These are phyloP conservation scores for Smithsoniella earleae DNA, from an alignment of 163 green algal genomes.

Conservation along the genomic window DNA sequence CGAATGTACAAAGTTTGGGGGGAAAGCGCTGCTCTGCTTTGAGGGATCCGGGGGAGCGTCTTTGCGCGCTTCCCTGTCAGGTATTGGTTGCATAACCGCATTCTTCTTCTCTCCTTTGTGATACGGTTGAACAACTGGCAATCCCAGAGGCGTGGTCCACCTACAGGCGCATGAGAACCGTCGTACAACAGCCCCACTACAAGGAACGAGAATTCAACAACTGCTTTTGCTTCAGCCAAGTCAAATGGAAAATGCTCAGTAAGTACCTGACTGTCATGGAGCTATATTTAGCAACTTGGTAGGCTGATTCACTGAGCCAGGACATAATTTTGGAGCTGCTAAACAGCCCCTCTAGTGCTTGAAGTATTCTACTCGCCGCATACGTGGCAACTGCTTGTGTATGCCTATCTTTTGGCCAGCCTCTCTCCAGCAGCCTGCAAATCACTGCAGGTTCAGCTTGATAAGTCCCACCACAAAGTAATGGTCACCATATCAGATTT, in stretches of 20 bases:
- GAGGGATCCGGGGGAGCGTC: slow-evolving; percentile 39
- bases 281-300: slow-evolving; percentile 42
- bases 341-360: slow-evolving; percentile 77
- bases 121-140: slow-evolving; percentile 93
- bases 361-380: slow-evolving; percentile 58
- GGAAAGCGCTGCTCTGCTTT: slow-evolving; percentile 85
- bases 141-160: slow-evolving; percentile 83
- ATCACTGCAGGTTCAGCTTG: too few species aligned
- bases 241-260: too few species aligned
- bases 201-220: too few species aligned
- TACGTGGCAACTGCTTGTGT: slow-evolving; percentile 39
- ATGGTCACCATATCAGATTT: too few species aligned
- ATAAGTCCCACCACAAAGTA: too few species aligned
- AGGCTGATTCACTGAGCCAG: slow-evolving; percentile 78
- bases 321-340: slow-evolving; percentile 72
- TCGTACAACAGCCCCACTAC: too few species aligned
- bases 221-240: too few species aligned
- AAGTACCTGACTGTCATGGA: neutral
- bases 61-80: neutral
- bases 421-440: slow-evolving; percentile 16
- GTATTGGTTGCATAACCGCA: slow-evolving; percentile 32
- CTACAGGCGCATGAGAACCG: slow-evolving; percentile 10
- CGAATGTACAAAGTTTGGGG: slow-evolving; percentile 95
- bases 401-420: neutral
- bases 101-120: slow-evolving; percentile 3